Evolutionary conservation across 2,329 filamentous ascomycete genomes (phyloP), one percentile per base, ranked within the genome.

Genomic region (Fonsecaea monophora): DNA sequence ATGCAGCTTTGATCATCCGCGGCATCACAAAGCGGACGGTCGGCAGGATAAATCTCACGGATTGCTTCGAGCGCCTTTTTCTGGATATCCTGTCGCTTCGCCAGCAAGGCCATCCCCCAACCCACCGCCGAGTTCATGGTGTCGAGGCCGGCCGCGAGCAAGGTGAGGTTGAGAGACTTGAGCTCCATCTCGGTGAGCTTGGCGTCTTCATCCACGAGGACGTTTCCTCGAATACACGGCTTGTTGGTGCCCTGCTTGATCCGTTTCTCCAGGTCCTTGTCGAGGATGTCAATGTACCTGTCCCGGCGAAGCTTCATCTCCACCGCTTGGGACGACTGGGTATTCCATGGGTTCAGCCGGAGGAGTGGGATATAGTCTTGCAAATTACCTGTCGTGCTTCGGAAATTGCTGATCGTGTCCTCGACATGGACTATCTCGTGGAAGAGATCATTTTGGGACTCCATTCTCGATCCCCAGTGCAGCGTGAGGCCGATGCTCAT

Each of bases 111-210:
- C 48, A 90, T 81, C 71, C 85, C 87, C 87, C 87, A 90, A 8
- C 86, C 84, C 0, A 90, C 83, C 3, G 88, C 79, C 0, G 87
- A 89, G 1, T 86, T 89, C 48, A 90, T 82, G 0, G 88, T 90
- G 67, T 90, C 88, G 2, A 90, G 78, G 0, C 88, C 88, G 0
- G 87, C 88, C 0, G 86, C 87, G 5, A 90, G 78, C 87, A 90
- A 90, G 0, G 88, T 90, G 67, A 90, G 75, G 69, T 85, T 88
- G 71, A 90, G 89, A 0, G 85, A 87, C 0, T 83, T 89, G 42
- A 90, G 79, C 69, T 90, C 88, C 58, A 85, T 85, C 40, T 83
- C 82, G 76, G 85, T 88, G 8, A 90, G 77, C 66, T 85, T 86
- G 0, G 86, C 84, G 37, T 89, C 87, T 70, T 86, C 83, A 69